phyloP scores from a whole-genome alignment of 139 green algal genomes.

The Klebsormidium nitens region DNA sequence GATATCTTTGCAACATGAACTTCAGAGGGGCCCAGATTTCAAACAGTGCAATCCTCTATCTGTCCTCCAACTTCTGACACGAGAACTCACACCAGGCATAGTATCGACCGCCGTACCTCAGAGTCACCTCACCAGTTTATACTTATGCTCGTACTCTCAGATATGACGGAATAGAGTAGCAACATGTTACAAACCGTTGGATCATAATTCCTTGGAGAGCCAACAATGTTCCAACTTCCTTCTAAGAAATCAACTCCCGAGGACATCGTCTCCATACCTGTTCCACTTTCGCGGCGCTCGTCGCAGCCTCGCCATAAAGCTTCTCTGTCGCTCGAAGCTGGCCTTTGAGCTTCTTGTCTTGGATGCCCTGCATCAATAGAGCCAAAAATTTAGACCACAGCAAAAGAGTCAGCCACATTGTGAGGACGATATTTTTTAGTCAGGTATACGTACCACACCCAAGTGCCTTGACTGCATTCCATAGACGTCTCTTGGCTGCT shows the following conservation, averaged over 20 bases:
- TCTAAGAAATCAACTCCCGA: neutral
- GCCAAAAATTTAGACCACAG: too few relatives aligned
- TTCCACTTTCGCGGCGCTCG: constrained; percentile 14
- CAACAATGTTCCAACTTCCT: neutral
- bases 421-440: too few relatives aligned
- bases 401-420: too few relatives aligned
- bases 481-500: too few relatives aligned
- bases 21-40: too few relatives aligned
- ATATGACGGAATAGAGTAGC: neutral
- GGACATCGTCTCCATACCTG: neutral
- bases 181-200: neutral
- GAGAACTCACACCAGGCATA: too few relatives aligned
- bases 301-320: constrained; percentile 55
- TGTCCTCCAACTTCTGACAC: too few relatives aligned
- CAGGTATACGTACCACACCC: too few relatives aligned
- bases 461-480: too few relatives aligned
- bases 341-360: constrained; percentile 83
- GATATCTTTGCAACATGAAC: too few relatives aligned
- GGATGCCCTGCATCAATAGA: too few relatives aligned
- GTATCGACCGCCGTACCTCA: neutral
- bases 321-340: constrained; percentile 58
- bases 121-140: neutral
- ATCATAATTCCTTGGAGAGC: neutral
- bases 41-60: too few relatives aligned
- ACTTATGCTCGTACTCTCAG: neutral